phyloP scores from a whole-genome alignment of 2,329 filamentous ascomycete species.

The Neobulgaria alba region DNA sequence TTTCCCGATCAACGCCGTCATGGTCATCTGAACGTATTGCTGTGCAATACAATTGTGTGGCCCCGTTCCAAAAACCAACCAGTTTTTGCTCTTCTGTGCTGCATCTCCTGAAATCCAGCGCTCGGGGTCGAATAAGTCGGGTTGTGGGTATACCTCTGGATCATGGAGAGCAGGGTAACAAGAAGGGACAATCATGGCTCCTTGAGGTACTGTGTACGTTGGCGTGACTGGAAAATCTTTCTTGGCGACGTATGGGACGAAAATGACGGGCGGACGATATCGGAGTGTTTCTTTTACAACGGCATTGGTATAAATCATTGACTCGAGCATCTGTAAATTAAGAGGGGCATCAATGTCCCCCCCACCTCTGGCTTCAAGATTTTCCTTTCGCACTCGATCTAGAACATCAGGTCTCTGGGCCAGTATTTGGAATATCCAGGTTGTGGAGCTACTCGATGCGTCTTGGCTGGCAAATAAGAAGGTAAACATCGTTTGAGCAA shows the following conservation, averaged over 20 bases:
- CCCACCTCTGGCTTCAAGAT: conserved; percentile 33
- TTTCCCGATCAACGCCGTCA: conserved; percentile 46
- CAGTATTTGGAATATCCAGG: conserved; percentile 43
- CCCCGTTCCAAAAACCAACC: conserved; percentile 44
- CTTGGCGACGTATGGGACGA: conserved; percentile 43
- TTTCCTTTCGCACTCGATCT: conserved; percentile 37
- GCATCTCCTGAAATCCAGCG: conserved; percentile 45
- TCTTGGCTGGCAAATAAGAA: conserved; percentile 47
- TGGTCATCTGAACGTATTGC: conserved; percentile 40
- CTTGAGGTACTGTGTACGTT: conserved; percentile 40
- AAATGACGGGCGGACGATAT: conserved; percentile 43
- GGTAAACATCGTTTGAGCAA: conserved; percentile 42
- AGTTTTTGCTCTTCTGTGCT: conserved; percentile 42
- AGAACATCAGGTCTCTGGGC: conserved; percentile 43
- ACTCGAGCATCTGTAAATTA: conserved; percentile 39
- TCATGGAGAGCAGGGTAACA: conserved; percentile 45
- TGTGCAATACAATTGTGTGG: conserved; percentile 42
- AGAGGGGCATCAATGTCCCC: conserved; percentile 35
- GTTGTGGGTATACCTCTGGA: conserved; percentile 38
- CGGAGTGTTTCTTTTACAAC: conserved; percentile 46
- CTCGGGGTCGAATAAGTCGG: conserved; percentile 40
- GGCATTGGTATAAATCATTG: conserved; percentile 42
- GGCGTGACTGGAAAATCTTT: conserved; percentile 39
- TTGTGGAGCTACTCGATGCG: conserved; percentile 44
- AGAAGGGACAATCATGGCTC: conserved; percentile 41